phyloP scores from a whole-genome alignment of 768 basidiomycete species.

The Lentinula aciculospora region DNA sequence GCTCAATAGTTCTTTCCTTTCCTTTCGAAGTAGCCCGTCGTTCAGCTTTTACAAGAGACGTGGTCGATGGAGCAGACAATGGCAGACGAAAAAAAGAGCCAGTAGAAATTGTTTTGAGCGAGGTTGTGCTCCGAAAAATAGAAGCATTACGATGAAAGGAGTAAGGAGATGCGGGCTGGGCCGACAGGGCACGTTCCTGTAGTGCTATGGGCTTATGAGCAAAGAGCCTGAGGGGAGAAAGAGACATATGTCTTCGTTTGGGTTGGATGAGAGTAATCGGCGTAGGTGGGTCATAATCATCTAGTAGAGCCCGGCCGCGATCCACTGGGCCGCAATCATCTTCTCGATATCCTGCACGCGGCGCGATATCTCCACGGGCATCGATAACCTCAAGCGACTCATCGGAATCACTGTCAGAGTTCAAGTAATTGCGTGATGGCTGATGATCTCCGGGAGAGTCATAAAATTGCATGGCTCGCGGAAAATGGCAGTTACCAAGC shows the following conservation, averaged over 20 bases:
- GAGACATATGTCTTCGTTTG: constrained; percentile 35
- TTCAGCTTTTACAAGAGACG: constrained; percentile 12
- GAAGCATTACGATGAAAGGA: constrained; percentile 26
- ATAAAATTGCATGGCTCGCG: constrained; percentile 6
- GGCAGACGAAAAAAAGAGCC: constrained; percentile 29
- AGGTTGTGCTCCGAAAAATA: constrained; percentile 42
- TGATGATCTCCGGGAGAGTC: background rate
- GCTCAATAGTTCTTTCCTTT: constrained; percentile 31
- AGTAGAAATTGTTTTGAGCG: constrained; percentile 29
- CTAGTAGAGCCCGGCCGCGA: constrained; percentile 24
- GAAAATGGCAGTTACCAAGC: constrained; percentile 16
- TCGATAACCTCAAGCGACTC: constrained; percentile 51
- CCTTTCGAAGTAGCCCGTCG: constrained; percentile 28
- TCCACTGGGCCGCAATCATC: background rate
- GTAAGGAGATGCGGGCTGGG: constrained; percentile 36
- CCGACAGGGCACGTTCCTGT: constrained; percentile 34
- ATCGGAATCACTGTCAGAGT: constrained; percentile 40
- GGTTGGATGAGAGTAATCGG: constrained; percentile 8
- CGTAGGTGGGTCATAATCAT: constrained; percentile 19
- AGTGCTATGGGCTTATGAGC: constrained; percentile 29
- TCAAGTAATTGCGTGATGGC: constrained; percentile 5
- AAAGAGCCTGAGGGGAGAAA: constrained; percentile 42
- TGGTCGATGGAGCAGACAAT: constrained; percentile 18
- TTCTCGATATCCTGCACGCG: constrained; percentile 23
- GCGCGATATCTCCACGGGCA: constrained; percentile 33